Percentiles rank a stretch among this genome's conserved stretches.
phyloP scores from a whole-genome alignment of 1,284 basidiomycete genomes.

The Ceratobasidium sp. region DNA sequence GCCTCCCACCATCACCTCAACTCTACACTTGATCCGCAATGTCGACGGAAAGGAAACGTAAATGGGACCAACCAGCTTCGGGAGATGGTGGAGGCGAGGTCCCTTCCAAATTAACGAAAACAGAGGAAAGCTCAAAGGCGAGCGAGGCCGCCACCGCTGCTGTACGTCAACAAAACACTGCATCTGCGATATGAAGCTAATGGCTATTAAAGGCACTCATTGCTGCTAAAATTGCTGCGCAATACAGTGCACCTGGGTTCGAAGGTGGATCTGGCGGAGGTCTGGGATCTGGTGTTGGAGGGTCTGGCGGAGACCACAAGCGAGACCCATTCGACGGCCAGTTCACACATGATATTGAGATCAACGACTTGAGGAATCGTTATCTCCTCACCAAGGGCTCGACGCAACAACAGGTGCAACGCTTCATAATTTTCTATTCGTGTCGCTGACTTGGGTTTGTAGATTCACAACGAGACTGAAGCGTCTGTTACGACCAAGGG shows the following conservation, averaged over 20 bases:
- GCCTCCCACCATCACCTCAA: background rate
- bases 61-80: constrained; percentile 72
- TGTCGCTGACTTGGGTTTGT: constrained; percentile 19
- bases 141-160: constrained; percentile 80
- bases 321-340: constrained; percentile 77
- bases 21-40: background rate
- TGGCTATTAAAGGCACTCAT: constrained; percentile 65
- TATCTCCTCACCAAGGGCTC: constrained; percentile 94
- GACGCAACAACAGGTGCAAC: constrained; percentile 84
- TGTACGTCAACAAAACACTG: constrained; percentile 41
- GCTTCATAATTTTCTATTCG: constrained; percentile 32
- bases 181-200: too few species aligned
- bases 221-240: constrained; percentile 89
- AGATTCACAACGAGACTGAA: constrained; percentile 91
- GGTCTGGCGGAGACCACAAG: constrained; percentile 55
- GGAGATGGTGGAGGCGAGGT: constrained; percentile 52
- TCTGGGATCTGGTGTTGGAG: constrained; percentile 36
- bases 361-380: constrained; percentile 95
- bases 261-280: constrained; percentile 27
- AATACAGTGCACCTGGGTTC: constrained; percentile 62
- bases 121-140: constrained; percentile 67
- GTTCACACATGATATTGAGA: constrained; percentile 92
- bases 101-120: constrained; percentile 57
- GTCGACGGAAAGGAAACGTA: constrained; percentile 57
- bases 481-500: constrained; percentile 91